Evolutionary conservation across 176 grass and related monocot species (phyloP).

Genomic region (Saccharum officinarum): DNA sequence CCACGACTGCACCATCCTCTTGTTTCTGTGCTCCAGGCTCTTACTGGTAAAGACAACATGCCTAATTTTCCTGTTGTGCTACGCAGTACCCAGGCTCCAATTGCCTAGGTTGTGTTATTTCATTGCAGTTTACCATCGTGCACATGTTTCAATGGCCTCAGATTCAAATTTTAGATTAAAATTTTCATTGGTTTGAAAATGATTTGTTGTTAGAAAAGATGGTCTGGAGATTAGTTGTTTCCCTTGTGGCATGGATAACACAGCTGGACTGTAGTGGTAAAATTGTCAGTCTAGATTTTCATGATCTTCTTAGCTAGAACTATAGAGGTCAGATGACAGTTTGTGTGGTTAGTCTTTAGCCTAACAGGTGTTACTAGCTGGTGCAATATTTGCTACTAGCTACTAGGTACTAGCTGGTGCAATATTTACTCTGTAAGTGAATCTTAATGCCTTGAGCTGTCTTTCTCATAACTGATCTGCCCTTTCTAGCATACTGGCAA

Average conservation of each 20-base stretch:
- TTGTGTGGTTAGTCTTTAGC: not conserved
- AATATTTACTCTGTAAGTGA: not conserved
- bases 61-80: not conserved
- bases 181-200: not conserved
- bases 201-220: not conserved
- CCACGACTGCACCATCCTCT: not conserved
- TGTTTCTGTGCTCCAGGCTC: not conserved
- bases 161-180: not conserved
- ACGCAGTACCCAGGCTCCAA: not conserved
- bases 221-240: not conserved
- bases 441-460: not conserved
- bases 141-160: not conserved
- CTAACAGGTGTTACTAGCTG: not conserved
- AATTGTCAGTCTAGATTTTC: not conserved
- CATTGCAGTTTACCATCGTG: not conserved
- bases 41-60: not conserved
- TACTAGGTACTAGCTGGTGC: not conserved
- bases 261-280: not conserved
- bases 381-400: not conserved
- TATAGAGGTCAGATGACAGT: no score
- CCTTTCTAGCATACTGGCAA: slow-evolving; percentile 44
- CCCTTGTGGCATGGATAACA: not conserved
- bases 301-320: no score
- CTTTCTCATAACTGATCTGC: slow-evolving; percentile 19
- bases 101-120: not conserved